Conservation (phyloP, 2,329 filamentous ascomycete genomes). For the Ceratocystis lukuohia region DNA sequence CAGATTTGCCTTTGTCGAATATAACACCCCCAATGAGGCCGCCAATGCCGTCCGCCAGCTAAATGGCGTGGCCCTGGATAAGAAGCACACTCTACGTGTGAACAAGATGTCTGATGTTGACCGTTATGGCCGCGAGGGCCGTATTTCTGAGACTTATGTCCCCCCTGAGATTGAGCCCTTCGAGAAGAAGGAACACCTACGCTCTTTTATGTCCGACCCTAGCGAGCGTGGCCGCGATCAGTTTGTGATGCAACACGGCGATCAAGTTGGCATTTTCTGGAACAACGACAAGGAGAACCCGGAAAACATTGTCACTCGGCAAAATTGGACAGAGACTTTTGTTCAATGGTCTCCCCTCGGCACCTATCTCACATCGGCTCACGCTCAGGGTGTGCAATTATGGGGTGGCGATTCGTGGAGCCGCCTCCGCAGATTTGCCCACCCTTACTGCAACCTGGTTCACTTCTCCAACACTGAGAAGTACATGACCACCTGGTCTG, state of each 20-base stretch:
- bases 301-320: constrained; percentile 78
- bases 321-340: constrained; percentile 96
- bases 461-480: constrained; percentile 90
- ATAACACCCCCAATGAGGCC: constrained; percentile 79
- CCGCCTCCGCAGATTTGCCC: constrained; percentile 82
- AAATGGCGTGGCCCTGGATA: constrained; percentile 78
- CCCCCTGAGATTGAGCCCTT: constrained; percentile 74
- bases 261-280: constrained; percentile 92
- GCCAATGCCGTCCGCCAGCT: constrained; percentile 79
- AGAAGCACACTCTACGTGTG: constrained; percentile 86
- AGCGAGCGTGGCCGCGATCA: constrained; percentile 75
- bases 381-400: constrained; percentile 90
- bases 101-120: constrained; percentile 99
- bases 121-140: constrained; percentile 84
- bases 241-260: constrained; percentile 85
- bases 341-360: constrained; percentile 95
- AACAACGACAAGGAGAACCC: constrained; percentile 90
- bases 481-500: constrained; percentile 94
- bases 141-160: constrained; percentile 81
- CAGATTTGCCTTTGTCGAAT: constrained; percentile 96
- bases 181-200: constrained; percentile 86
- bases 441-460: constrained; percentile 88
- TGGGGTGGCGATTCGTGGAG: constrained; percentile 89
- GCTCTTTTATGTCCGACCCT: constrained; percentile 82
- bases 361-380: constrained; percentile 87